These are phyloP conservation scores for Elongisporangium prolatum DNA, from an alignment of 352 stramenopile species.

Conservation along the genomic window DNA sequence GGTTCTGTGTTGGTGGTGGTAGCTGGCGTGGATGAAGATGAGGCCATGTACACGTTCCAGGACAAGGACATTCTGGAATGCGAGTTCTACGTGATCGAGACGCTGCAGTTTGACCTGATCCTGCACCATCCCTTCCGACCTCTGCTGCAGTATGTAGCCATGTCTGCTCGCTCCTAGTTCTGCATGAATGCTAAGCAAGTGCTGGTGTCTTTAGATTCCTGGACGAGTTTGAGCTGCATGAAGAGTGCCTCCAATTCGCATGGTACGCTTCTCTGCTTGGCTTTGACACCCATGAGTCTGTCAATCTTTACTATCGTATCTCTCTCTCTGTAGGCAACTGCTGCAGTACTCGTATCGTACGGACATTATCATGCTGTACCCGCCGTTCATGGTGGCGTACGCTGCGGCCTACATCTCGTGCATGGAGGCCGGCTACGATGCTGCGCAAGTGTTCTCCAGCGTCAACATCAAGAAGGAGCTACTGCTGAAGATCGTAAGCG, in stretches of 20 bases:
- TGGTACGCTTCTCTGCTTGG: slow-evolving; percentile 32
- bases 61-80: slow-evolving; percentile 89
- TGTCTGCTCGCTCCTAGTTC: neutral
- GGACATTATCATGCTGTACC: slow-evolving; percentile 80
- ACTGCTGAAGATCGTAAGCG: slow-evolving; percentile 70
- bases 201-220: slow-evolving; percentile 41
- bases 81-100: slow-evolving; percentile 88
- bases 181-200: neutral
- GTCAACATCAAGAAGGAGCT: slow-evolving; percentile 84
- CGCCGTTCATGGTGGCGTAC: slow-evolving; percentile 87
- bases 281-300: neutral
- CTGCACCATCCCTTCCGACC: slow-evolving; percentile 82
- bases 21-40: slow-evolving; percentile 82
- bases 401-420: slow-evolving; percentile 76
- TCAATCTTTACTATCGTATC: neutral
- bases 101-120: slow-evolving; percentile 86
- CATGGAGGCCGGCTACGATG: slow-evolving; percentile 72
- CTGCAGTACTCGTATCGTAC: slow-evolving; percentile 87
- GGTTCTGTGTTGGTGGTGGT: neutral
- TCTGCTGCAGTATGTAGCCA: slow-evolving; percentile 60
- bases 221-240: slow-evolving; percentile 82
- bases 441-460: slow-evolving; percentile 60
- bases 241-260: slow-evolving; percentile 80
- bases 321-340: slow-evolving; percentile 42
- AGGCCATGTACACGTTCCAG: slow-evolving; percentile 86